These are phyloP conservation scores for Penicillium janthinellum DNA, from an alignment of 2,329 filamentous ascomycete species.

Conservation along the genomic window DNA sequence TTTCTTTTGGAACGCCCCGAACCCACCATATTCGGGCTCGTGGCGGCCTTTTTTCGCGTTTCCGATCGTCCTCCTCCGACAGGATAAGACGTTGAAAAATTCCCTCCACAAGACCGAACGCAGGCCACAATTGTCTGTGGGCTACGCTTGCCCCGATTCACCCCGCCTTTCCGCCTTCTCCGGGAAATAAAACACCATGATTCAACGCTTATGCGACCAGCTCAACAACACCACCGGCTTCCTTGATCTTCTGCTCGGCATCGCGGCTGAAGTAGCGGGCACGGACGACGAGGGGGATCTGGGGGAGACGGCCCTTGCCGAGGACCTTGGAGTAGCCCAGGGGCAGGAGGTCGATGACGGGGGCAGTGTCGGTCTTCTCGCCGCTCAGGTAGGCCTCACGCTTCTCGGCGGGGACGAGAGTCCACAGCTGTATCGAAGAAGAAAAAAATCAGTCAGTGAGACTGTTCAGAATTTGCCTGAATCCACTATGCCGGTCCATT, in stretches of 20 bases:
- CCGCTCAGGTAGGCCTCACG: constrained; percentile 84
- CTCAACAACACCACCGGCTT: constrained; percentile 94
- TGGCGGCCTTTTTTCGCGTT: constrained; percentile 35
- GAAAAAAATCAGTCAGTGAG: constrained; percentile 23
- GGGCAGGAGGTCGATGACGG: constrained; percentile 95
- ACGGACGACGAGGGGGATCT: constrained; percentile 90
- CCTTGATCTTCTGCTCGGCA: constrained; percentile 98
- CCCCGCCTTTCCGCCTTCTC: constrained; percentile 24
- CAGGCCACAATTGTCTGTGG: constrained; percentile 21
- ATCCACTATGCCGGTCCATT: constrained; percentile 1
- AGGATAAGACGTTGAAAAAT: constrained; percentile 26
- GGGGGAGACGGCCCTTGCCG: constrained; percentile 94
- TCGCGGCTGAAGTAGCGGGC: constrained; percentile 94
- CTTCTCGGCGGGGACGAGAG: constrained; percentile 88
- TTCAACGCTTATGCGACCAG: constrained; percentile 74
- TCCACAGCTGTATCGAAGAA: constrained; percentile 71
- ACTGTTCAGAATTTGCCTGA: neutral
- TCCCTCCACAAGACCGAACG: constrained; percentile 34
- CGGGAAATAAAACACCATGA: constrained; percentile 26
- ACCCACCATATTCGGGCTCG: constrained; percentile 30
- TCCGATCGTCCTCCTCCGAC: constrained; percentile 30
- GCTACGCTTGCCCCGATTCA: constrained; percentile 34
- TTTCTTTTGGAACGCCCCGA: constrained; percentile 37
- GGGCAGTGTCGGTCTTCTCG: constrained; percentile 87
- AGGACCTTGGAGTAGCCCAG: constrained; percentile 99